Evolutionary conservation across 2,329 filamentous ascomycete genomes (phyloP), one percentile per base, ranked within the genome.

Genomic region (Fusarium siculi): DNA sequence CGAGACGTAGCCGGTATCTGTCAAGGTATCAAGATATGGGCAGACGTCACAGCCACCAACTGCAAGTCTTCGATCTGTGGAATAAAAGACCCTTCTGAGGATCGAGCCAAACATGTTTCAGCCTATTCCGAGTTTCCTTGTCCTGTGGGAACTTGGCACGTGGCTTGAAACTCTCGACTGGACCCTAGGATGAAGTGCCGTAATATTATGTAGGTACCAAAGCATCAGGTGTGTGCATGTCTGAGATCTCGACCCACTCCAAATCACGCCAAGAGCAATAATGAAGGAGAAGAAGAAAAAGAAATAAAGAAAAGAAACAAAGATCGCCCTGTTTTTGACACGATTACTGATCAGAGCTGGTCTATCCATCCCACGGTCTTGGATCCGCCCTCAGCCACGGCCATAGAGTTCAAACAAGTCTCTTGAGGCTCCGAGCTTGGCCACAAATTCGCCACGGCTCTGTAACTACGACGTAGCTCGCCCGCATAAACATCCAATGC

Each of bases 311-410:
- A 19, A 32, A 28, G 19, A 28, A 28, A 40, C n/a, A 30, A 19
- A n/a, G 64, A 72, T 58, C 55, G 28, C 15, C 37, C 14, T 39
- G 34, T 30, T n/a, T 43, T 43, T 9, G 16, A 9, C 8, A 10
- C 14, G 62, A 67, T 71, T 59, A 74, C 37, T 74, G 62, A 63
- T 68, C 49, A 63, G 42, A 34, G 9, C 14, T 7, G 19, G 44
- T 30, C n/a, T 23, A 14, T 19, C 7, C 25, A 56, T 46, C 42
- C 58, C 58, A 32, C 25, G 4, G 42, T 23, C 37, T 59, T 21
- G 42, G 67, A 28, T 42, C 36, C 42, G 19, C 14, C 32, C 11
- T 43, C 16, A 65, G 46, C 40, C 28, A 47, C 25, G 46, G 57
- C 47, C 30, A 21, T 21, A 37, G 34, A 19, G 36, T 63, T 30